A percentile compares a stretch with the other conserved stretches of the same genome.
phyloP scores from a whole-genome alignment of 1,284 basidiomycete species.

The Exobasidium cylindrosporum region DNA sequence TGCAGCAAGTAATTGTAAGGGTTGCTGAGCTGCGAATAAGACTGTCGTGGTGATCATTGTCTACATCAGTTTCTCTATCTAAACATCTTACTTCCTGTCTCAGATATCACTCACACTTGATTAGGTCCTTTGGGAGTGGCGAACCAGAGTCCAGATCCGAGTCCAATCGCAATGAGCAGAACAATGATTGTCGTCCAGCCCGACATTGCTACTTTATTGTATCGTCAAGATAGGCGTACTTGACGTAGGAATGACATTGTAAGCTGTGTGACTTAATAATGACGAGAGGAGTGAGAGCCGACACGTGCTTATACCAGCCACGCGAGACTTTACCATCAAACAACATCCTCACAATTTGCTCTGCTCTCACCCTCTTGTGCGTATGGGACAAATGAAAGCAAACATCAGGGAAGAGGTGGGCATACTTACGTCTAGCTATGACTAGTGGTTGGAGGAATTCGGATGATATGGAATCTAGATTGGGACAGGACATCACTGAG shows the following conservation, averaged over 20 bases:
- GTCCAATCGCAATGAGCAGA: conserved; percentile 34
- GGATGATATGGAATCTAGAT: not conserved
- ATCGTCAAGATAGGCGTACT: conserved; percentile 16
- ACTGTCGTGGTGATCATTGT: conserved; percentile 30
- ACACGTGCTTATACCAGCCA: too few relatives aligned
- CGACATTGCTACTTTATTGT: conserved; percentile 49
- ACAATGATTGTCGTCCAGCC: conserved; percentile 53
- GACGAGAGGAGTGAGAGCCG: too few relatives aligned
- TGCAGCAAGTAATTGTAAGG: conserved; percentile 51
- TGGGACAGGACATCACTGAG: not conserved
- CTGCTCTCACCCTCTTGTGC: too few relatives aligned
- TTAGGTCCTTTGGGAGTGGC: conserved; percentile 52
- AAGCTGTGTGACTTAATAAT: too few relatives aligned
- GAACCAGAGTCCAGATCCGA: conserved; percentile 39
- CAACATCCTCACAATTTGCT: too few relatives aligned
- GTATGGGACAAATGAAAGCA: too few relatives aligned
- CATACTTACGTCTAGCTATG: conserved; percentile 41
- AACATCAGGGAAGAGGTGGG: conserved; percentile 27
- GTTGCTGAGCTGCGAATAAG: conserved; percentile 46
- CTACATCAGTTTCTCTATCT: not conserved
- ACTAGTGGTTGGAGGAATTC: conserved; percentile 32
- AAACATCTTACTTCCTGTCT: not conserved
- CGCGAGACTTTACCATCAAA: too few relatives aligned
- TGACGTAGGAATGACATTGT: too few relatives aligned
- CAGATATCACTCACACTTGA: conserved; percentile 42